Evolutionary conservation across 345 rosid species (phyloP), one percentile per base, ranked within the genome.

Genomic region (Sisymbrium altissimum): DNA sequence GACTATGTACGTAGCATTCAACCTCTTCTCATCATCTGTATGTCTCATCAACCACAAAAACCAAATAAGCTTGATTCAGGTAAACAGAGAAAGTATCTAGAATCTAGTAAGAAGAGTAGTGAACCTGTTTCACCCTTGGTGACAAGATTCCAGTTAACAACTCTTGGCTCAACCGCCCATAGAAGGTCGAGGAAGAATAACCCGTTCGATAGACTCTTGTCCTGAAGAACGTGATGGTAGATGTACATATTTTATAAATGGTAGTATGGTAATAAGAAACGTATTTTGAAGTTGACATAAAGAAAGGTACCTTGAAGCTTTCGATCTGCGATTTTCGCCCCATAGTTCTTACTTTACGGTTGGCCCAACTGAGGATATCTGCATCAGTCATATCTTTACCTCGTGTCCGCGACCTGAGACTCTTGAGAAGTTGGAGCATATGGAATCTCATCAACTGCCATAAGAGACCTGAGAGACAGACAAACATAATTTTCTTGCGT

Each of bases 111-210:
- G 10, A 35, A 66, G 71, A 49, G 35, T 15, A 50, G 43, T 84
- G 44, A 84, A 91, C 99, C 97, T 9, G 78, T 88, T 87, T 88
- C 91, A 40, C 97, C 99, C 87, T 86, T 95, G 64, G 99, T 89
- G 71, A 92, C 97, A 64, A 95, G 92, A 68, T 90, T 95, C 93
- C 97, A 95, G 57, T 95, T 95, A 32, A 95, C 97, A 63, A 92
- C 97, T 83, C 99, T 87, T 36, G 97, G 93, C 78, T 95, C 99
- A 68, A 90, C 93, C 2, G 92, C 83, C 71, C 93, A 88, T 8
- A 95, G 84, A 73, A 92, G 96, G 77, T 92, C 93, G 2, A 95
- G 92, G 85, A 95, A 88, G 88, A 92, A 89, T 68, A 90, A 61
- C 45, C 97, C 97, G 10, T 12, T 84, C 4, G 99, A 84, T 18